phyloP scores from a whole-genome alignment of 2,329 filamentous ascomycete species.

The Lachnellula willkommii region DNA sequence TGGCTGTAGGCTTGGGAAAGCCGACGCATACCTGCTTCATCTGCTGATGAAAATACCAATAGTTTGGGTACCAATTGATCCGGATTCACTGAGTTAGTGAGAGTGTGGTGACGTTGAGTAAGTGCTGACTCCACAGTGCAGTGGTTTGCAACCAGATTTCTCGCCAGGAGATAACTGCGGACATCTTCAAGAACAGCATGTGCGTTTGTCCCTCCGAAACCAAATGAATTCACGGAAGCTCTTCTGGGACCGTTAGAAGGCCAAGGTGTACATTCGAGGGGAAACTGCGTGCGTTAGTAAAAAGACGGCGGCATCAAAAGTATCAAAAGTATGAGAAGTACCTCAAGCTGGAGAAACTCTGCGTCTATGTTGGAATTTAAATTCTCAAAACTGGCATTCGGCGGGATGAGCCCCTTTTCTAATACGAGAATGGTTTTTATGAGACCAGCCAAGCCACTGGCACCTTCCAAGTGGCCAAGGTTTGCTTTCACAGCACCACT shows the following conservation, averaged over 20 bases:
- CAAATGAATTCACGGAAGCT: slow-evolving; percentile 22
- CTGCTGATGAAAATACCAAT: slow-evolving; percentile 3
- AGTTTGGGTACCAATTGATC: not conserved
- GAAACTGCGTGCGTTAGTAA: not conserved
- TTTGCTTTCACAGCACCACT: slow-evolving; percentile 23
- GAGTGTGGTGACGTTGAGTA: not conserved
- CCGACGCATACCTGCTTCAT: not conserved
- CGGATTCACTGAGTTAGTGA: not conserved
- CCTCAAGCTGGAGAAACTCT: not conserved
- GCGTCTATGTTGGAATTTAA: slow-evolving; percentile 31
- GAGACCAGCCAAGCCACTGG: slow-evolving; percentile 28
- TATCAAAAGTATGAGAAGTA: not conserved
- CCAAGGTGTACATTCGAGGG: slow-evolving; percentile 4
- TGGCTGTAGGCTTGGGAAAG: not conserved
- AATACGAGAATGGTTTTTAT: slow-evolving; percentile 26
- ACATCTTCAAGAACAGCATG: slow-evolving; percentile 13
- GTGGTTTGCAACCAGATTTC: not conserved
- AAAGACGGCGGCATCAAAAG: no score
- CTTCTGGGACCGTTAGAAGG: slow-evolving; percentile 6
- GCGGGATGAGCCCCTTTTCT: slow-evolving; percentile 27
- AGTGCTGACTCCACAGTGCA: not conserved
- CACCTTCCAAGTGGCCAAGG: slow-evolving; percentile 26
- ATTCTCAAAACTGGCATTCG: slow-evolving; percentile 28
- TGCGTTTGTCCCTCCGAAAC: slow-evolving; percentile 23
- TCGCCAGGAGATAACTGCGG: not conserved